Conservation (phyloP, 129 eudicot genomes). For the Helianthus tuberosus region DNA sequence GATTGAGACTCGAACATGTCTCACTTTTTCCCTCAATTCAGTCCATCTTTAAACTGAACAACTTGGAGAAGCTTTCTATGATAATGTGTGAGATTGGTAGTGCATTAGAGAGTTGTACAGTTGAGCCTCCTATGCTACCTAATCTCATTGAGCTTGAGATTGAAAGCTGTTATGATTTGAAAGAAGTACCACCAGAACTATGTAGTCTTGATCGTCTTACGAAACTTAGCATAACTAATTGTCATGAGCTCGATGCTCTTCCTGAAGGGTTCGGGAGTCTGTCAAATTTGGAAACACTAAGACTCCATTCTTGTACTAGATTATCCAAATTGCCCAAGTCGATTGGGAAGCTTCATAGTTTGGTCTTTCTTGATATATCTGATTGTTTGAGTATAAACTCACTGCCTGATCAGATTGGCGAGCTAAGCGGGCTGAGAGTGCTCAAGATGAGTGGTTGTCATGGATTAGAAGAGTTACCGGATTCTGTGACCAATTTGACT, state of each 20-base stretch:
- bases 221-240: slow-evolving; percentile 48
- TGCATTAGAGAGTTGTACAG: not conserved
- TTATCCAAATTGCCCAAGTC: slow-evolving; percentile 23
- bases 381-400: slow-evolving; percentile 35
- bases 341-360: slow-evolving; percentile 10
- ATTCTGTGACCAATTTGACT: slow-evolving; percentile 25
- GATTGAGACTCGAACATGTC: slow-evolving; percentile 27
- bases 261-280: slow-evolving; percentile 34
- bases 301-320: slow-evolving; percentile 35
- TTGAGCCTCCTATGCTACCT: slow-evolving; percentile 5
- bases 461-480: slow-evolving; percentile 42
- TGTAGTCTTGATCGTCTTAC: slow-evolving; percentile 37
- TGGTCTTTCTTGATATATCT: slow-evolving; percentile 31
- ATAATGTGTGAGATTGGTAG: slow-evolving; percentile 27
- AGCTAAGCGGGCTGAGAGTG: slow-evolving; percentile 27
- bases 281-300: slow-evolving; percentile 28
- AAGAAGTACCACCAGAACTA: slow-evolving; percentile 31
- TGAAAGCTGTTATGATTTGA: slow-evolving; percentile 47
- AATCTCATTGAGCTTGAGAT: slow-evolving; percentile 43
- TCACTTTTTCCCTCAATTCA: slow-evolving; percentile 16
- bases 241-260: slow-evolving; percentile 50
- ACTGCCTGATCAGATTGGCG: slow-evolving; percentile 33
- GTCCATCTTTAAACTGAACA: slow-evolving; percentile 25
- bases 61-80: slow-evolving; percentile 41
- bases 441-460: slow-evolving; percentile 37